Evolutionary conservation across 495 filamentous ascomycete species (phyloP), one percentile per base, ranked within the genome.

Genomic region (Xylaria bambusicola): DNA sequence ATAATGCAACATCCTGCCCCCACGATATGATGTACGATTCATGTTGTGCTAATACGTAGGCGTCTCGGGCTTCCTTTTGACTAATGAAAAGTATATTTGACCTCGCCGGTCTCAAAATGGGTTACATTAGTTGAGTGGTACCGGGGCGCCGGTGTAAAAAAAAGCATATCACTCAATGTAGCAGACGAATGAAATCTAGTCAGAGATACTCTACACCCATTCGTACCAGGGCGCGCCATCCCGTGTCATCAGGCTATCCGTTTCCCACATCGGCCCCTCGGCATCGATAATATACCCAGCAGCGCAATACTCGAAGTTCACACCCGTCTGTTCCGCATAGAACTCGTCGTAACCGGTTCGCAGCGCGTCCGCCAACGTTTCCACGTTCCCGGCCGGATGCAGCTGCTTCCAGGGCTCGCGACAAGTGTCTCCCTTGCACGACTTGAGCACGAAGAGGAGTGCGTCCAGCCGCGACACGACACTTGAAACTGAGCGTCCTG

Each of bases 381-480:
- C 49, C 27, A 75, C 68, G 36, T 65, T 59, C 8, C 76, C 77
- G 2, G 64, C 61, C 0, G 80, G 80, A 41, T 87, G 83, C 0
- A 87, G 72, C 8, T 79, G 74, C 17, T 73, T 64, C 85, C 84
- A 88, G 1, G 84, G 85, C 20, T 78, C 55, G 13, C 76, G 73
- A 60, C 85, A 88, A 0, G 76, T 74, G 8, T 18, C 20, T 0
- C 75, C 77, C 33, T 77, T 67, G 70, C 85, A 87, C 7, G 81
- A 84, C 61, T 88, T 86, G 23, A 84, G 74, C 0, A 86, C 82
- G 44, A 88, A 67, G 2, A 87, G 73, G 0, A 86, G 69, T 5
- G 82, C 80, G 62, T 88, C 83, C 0, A 86, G 75, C 2, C 84
- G 79, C 6, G 66, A 58, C 5, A 79, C 65, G 1, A 82, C 59